Conservation (phyloP, 805 yeast genomes). For the Clavispora carvajalis region DNA sequence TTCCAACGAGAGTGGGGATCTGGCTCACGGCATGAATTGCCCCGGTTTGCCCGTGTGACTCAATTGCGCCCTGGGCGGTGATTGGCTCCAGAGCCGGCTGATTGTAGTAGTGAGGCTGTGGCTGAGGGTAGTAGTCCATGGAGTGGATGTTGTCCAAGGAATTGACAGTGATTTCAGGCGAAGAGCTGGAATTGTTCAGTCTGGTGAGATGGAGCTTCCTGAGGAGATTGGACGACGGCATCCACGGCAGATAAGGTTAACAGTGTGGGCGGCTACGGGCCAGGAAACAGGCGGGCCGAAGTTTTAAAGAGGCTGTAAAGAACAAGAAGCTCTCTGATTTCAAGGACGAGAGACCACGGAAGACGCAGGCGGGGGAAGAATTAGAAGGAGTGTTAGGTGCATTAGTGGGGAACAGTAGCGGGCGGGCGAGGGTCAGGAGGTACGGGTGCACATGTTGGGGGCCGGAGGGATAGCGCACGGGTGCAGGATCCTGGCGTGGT, state of each 20-base stretch:
- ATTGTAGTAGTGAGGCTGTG: neutral
- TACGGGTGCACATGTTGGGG: too few species aligned
- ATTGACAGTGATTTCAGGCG: conserved; percentile 8
- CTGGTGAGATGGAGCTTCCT: conserved; percentile 15
- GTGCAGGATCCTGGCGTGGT: too few species aligned
- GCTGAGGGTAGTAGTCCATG: conserved; percentile 11
- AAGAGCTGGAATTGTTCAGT: conserved; percentile 4
- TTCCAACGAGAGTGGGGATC: too few species aligned
- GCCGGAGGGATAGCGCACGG: too few species aligned
- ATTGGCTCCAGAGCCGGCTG: neutral
- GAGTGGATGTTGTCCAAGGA: conserved; percentile 9
- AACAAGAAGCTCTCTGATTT: too few species aligned
- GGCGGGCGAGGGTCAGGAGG: neutral
- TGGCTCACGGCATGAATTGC: too few species aligned
- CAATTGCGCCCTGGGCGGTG: neutral
- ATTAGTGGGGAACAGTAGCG: too few species aligned
- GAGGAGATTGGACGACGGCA: conserved; percentile 14
- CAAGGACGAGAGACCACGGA: too few species aligned
- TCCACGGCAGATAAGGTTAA: conserved; percentile 1
- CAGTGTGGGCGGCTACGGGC: neutral
- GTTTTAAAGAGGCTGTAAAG: too few species aligned
- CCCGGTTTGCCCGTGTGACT: too few species aligned
- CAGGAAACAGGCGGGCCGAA: neutral
- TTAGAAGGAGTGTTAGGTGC: too few species aligned
- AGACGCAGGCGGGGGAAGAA: too few species aligned